A percentile compares a stretch with the other conserved stretches of the same genome.
These are phyloP conservation scores for Phytophthora hybrid DNA, from an alignment of 352 stramenopile genomes.

Conservation along the genomic window DNA sequence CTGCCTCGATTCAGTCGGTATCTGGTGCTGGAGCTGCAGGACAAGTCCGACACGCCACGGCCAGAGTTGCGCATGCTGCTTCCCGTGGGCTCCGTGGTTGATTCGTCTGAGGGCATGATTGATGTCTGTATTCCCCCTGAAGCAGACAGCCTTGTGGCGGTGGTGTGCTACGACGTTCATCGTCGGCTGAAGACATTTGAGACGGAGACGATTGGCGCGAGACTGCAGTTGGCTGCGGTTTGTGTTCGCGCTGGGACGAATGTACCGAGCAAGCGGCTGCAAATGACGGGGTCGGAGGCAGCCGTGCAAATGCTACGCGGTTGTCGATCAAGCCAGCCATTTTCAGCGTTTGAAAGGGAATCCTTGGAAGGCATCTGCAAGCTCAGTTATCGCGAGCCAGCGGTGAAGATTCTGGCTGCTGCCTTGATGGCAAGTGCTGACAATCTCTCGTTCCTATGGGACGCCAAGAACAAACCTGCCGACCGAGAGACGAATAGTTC, in stretches of 20 bases:
- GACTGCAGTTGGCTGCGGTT: conserved; percentile 52
- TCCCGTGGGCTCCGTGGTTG: conserved; percentile 40
- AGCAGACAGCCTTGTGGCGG: conserved; percentile 20
- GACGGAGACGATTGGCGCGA: conserved; percentile 44
- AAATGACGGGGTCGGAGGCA: conserved; percentile 61
- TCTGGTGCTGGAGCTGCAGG: conserved; percentile 36
- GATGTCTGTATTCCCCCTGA: conserved; percentile 29
- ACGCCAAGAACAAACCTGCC: conserved; percentile 16
- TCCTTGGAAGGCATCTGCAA: conserved; percentile 33
- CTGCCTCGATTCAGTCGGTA: conserved; percentile 52
- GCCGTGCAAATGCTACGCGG: conserved; percentile 50
- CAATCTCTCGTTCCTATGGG: too few species aligned
- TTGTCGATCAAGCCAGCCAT: conserved; percentile 47
- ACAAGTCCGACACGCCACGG: conserved; percentile 25
- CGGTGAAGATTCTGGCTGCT: conserved; percentile 53
- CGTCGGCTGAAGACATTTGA: conserved; percentile 40
- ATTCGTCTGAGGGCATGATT: conserved; percentile 19
- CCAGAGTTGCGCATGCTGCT: conserved; percentile 42
- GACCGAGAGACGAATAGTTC: conserved; percentile 1
- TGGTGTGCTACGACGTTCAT: conserved; percentile 44
- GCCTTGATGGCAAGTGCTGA: background rate
- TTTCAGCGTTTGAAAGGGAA: conserved; percentile 35
- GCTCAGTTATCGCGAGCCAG: conserved; percentile 50
- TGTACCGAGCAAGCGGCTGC: conserved; percentile 40
- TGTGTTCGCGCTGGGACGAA: conserved; percentile 37